Evolutionary conservation across 139 green algal genomes (phyloP).

Genomic region (Volvox africanus): DNA sequence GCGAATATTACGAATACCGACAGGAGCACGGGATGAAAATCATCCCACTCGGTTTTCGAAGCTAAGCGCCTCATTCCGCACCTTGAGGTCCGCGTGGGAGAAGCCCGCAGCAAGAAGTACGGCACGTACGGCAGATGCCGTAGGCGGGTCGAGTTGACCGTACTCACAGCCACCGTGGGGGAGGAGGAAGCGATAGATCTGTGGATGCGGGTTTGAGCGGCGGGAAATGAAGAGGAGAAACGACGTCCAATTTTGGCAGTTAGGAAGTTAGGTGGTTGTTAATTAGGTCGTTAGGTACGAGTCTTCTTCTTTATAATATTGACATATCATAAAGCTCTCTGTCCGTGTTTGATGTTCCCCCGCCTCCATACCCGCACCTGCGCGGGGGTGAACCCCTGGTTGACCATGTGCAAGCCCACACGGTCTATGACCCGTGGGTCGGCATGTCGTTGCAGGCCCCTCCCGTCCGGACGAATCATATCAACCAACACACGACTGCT

Average conservation of each 20-base stretch:
- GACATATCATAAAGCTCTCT: no score
- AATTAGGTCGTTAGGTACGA: no score
- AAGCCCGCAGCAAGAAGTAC: slow-evolving; percentile 37
- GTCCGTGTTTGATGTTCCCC: no score
- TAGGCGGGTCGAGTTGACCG: background rate
- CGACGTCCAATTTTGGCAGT: no score
- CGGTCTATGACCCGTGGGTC: slow-evolving; percentile 42
- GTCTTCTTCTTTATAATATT: no score
- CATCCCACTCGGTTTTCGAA: no score
- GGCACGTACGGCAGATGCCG: background rate
- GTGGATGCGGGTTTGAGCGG: background rate
- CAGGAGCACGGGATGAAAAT: no score
- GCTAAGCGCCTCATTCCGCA: background rate
- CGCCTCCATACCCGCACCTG: background rate
- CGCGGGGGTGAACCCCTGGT: slow-evolving; percentile 22
- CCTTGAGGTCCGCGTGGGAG: slow-evolving; percentile 19
- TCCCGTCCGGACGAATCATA: slow-evolving; percentile 35
- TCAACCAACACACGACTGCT: background rate
- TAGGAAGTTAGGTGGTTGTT: no score
- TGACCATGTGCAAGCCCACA: slow-evolving; percentile 32
- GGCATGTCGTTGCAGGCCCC: slow-evolving; percentile 24
- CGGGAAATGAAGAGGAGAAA: no score
- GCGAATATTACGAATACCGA: no score
- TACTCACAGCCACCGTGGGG: slow-evolving; percentile 34
- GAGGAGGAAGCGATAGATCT: slow-evolving; percentile 34